Percentiles rank a stretch among this genome's conserved stretches.
Conservation (phyloP, 768 basidiomycete genomes). For the Rhodotorula sphaerocarpa region DNA sequence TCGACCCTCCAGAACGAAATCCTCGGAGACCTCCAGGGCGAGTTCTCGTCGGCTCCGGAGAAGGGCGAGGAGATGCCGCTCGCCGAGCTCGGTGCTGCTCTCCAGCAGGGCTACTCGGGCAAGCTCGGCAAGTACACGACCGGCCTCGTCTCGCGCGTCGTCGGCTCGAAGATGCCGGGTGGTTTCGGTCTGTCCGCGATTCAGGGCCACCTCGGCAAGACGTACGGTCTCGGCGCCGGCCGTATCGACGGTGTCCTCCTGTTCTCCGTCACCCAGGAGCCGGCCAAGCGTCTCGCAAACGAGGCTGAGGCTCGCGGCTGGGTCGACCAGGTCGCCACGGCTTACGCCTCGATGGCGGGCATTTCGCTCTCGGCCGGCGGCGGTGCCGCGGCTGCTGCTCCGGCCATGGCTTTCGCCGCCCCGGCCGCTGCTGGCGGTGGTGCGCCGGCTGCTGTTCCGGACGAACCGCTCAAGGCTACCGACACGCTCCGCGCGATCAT, state of each 20-base stretch:
- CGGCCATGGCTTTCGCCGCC: slow-evolving; percentile 43
- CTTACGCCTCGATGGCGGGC: slow-evolving; percentile 81
- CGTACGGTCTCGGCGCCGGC: slow-evolving; percentile 82
- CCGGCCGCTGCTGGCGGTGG: slow-evolving; percentile 45
- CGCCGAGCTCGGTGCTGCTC: slow-evolving; percentile 83
- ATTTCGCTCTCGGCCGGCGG: slow-evolving; percentile 70
- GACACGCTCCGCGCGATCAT: slow-evolving; percentile 81
- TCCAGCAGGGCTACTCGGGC: slow-evolving; percentile 71
- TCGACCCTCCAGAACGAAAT: slow-evolving; percentile 99
- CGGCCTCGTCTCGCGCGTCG: slow-evolving; percentile 77
- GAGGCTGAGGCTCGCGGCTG: slow-evolving; percentile 88
- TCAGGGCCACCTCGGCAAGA: slow-evolving; percentile 77
- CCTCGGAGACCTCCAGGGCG: slow-evolving; percentile 87
- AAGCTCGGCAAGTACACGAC: slow-evolving; percentile 85
- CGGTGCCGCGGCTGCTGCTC: slow-evolving; percentile 50
- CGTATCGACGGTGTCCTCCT: slow-evolving; percentile 86
- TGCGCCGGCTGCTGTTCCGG: slow-evolving; percentile 64
- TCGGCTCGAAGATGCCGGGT: slow-evolving; percentile 96
- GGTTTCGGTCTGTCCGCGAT: slow-evolving; percentile 92
- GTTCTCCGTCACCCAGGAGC: slow-evolving; percentile 83
- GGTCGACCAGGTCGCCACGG: slow-evolving; percentile 74
- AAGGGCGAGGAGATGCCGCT: slow-evolving; percentile 96
- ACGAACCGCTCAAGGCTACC: slow-evolving; percentile 78
- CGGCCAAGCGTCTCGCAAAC: slow-evolving; percentile 80
- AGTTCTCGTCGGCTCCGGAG: slow-evolving; percentile 90